Conservation (phyloP, 2,329 filamentous ascomycete genomes). For the Penicillium sp. region DNA sequence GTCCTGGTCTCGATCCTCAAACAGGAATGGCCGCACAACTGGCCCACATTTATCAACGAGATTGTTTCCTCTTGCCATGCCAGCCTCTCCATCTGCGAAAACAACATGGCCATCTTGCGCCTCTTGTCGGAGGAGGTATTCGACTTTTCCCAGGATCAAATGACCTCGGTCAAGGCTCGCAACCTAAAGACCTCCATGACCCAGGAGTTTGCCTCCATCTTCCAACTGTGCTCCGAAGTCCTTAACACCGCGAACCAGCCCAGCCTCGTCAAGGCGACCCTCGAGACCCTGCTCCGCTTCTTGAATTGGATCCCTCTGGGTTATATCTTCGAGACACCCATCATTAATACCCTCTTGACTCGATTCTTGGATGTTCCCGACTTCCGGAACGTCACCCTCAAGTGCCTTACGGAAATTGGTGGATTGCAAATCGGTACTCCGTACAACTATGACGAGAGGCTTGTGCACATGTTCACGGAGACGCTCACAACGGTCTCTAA, state of each 20-base stretch:
- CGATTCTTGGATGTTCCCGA: slow-evolving; percentile 91
- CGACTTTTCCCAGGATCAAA: slow-evolving; percentile 97
- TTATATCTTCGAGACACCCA: slow-evolving; percentile 96
- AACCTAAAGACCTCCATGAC: slow-evolving; percentile 99
- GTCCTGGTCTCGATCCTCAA: slow-evolving; percentile 97
- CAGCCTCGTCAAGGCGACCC: slow-evolving; percentile 90
- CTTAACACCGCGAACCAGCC: slow-evolving; percentile 85
- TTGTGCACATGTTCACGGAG: slow-evolving; percentile 98
- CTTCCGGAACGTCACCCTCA: slow-evolving; percentile 94
- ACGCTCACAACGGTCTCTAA: slow-evolving; percentile 89
- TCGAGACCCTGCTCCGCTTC: slow-evolving; percentile 93
- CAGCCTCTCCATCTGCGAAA: slow-evolving; percentile 96
- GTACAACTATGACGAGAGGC: slow-evolving; percentile 86
- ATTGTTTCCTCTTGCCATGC: slow-evolving; percentile 96
- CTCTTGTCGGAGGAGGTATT: slow-evolving; percentile 97
- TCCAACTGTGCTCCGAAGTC: slow-evolving; percentile 95
- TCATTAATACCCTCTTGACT: slow-evolving; percentile 91
- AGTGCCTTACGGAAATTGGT: slow-evolving; percentile 96
- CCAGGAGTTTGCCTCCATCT: slow-evolving; percentile 97
- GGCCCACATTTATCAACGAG: slow-evolving; percentile 99
- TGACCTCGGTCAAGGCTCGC: slow-evolving; percentile 97
- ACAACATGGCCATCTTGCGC: slow-evolving; percentile 98
- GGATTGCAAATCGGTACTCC: slow-evolving; percentile 80
- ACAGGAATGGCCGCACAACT: slow-evolving; percentile 99
- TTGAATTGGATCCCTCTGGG: slow-evolving; percentile 99